Base-by-base conservation (phyloP, 164 flowering plant species). In the Buxus sempervirens region DNA sequence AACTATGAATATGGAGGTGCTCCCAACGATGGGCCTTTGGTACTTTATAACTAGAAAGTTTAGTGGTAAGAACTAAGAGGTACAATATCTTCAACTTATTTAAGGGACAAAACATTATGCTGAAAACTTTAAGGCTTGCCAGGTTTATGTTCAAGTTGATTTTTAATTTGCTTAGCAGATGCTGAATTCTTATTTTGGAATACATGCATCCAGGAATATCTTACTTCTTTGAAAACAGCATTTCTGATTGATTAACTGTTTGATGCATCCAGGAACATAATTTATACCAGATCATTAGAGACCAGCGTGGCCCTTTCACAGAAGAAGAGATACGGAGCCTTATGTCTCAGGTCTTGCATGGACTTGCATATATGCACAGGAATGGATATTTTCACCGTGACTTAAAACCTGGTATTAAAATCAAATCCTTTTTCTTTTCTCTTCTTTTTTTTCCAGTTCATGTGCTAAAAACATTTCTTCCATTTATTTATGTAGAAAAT, bases 341-440 rank as follows among this genome's bases (percentile, higher is more conserved):
- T 74, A 82, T 87, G 86, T 80, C 78, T 82, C 97, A 91, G 76
- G 72, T 88, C 70, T 79, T 91, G 57, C 88, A 89, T 70, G 97
- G 91, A 66, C 90, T 91, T 62, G 76, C 84, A 51, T 81, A 91
- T 72, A 84, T 89, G 88, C 97, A 91, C 68, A 76, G 63, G 70
- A 84, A 76, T 80, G 93, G 93, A 68, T 89, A 89, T 69, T 91
- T 89, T 70, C 97, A 91, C 67, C 83, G 97, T 56, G 97, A 91
- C 77, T 63, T 91, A 19, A 91, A 91, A 77, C 97, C 97, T 80
- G 97, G 97, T 89, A 85, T 69, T 27, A 0, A 54, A 25, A n/a
- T 28, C 18, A 22, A 32, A 58, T 32, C 36, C 7, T 32, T 10
- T 45, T 45, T 45, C 51, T 45, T 1, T 57, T 14, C 9, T 57